Percentiles rank a stretch among this genome's conserved stretches.
Conservation (phyloP, 768 basidiomycete species). For the Fomitopsis serialis region DNA sequence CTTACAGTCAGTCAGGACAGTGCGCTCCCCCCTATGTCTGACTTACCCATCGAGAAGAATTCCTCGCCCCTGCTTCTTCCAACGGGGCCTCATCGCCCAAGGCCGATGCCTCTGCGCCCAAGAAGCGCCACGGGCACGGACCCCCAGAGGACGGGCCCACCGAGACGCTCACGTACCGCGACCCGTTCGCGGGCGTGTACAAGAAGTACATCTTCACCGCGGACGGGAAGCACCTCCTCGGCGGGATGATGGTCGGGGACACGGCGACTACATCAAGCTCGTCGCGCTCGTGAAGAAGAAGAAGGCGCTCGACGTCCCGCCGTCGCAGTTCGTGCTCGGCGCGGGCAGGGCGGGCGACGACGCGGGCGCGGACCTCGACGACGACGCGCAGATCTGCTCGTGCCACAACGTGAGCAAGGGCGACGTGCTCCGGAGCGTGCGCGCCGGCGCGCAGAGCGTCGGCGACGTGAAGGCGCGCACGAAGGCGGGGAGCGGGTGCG, state of each 20-base stretch:
- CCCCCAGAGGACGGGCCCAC: slow-evolving; percentile 33
- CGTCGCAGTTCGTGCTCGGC: slow-evolving; percentile 64
- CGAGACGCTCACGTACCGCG: slow-evolving; percentile 61
- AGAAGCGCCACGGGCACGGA: slow-evolving; percentile 19
- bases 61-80: neutral
- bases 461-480: slow-evolving; percentile 56
- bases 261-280: slow-evolving; percentile 62
- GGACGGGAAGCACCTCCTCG: slow-evolving; percentile 67
- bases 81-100: neutral
- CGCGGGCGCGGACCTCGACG: slow-evolving; percentile 62
- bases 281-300: slow-evolving; percentile 69
- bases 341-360: slow-evolving; percentile 43
- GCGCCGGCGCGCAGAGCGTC: slow-evolving; percentile 43
- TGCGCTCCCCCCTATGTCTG: no score
- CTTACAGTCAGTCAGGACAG: neutral
- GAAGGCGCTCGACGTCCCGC: slow-evolving; percentile 63
- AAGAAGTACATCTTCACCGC: slow-evolving; percentile 74
- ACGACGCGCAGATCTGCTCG: slow-evolving; percentile 67
- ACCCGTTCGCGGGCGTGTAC: slow-evolving; percentile 67
- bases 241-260: slow-evolving; percentile 81
- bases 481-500: slow-evolving; percentile 69
- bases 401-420: slow-evolving; percentile 71
- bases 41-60: no score
- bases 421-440: slow-evolving; percentile 43
- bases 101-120: slow-evolving; percentile 16